These are phyloP conservation scores for Bolboschoenus planiculmis DNA, from an alignment of 176 grass and related monocot genomes.

Conservation along the genomic window DNA sequence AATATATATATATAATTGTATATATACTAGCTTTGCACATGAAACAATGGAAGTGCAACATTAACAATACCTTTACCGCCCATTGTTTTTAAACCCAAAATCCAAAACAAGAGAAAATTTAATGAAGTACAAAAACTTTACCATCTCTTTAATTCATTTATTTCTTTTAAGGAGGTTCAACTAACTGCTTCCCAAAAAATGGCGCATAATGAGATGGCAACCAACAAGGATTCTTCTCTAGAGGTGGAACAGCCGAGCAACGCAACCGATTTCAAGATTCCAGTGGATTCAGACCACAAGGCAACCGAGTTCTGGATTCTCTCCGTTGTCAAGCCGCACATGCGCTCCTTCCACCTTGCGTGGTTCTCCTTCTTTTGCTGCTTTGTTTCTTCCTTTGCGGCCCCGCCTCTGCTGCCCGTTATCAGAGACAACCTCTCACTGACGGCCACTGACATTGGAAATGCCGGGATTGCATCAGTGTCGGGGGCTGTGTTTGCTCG, in stretches of 20 bases:
- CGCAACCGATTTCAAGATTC: constrained; percentile 44
- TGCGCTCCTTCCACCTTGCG: constrained; percentile 74
- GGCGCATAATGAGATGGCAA: background rate
- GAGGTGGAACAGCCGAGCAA: background rate
- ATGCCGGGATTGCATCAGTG: constrained; percentile 83
- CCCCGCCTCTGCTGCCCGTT: constrained; percentile 72
- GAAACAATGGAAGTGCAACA: no score
- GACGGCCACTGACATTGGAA: constrained; percentile 78
- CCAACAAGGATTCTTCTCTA: background rate
- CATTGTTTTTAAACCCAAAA: no score
- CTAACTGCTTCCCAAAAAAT: background rate
- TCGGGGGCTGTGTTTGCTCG: constrained; percentile 82
- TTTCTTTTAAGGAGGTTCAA: background rate
- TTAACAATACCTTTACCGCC: no score
- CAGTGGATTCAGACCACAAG: constrained; percentile 79
- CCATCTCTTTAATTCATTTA: background rate
- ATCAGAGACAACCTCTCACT: constrained; percentile 78
- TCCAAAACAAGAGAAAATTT: background rate
- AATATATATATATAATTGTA: no score
- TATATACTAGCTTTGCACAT: no score
- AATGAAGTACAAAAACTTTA: background rate
- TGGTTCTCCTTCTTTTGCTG: constrained; percentile 99
- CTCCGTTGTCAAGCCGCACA: constrained; percentile 64
- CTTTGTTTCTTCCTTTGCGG: constrained; percentile 80
- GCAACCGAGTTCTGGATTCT: constrained; percentile 88